These are phyloP conservation scores for Colletotrichum horii DNA, from an alignment of 2,329 filamentous ascomycete species.

Conservation along the genomic window DNA sequence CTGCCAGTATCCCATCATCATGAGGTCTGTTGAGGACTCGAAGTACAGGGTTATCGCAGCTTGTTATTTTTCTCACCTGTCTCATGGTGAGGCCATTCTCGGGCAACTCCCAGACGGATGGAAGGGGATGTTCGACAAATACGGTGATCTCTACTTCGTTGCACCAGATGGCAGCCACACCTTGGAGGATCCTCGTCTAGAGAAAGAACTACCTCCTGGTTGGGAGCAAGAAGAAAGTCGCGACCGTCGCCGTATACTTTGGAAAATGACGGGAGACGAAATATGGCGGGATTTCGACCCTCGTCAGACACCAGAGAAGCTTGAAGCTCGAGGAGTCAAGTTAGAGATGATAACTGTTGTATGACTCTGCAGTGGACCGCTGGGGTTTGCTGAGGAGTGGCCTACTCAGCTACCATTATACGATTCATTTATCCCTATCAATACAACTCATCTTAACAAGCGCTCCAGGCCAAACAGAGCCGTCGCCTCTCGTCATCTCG, in stretches of 20 bases:
- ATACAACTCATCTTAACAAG: neutral
- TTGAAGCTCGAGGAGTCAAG: neutral
- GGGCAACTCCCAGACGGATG: accelerated
- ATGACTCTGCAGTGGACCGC: neutral
- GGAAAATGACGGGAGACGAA: neutral
- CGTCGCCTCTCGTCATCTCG: neutral
- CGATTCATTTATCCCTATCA: accelerated
- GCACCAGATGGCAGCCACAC: neutral
- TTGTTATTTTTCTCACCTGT: neutral
- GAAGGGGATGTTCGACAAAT: neutral
- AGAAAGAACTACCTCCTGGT: accelerated
- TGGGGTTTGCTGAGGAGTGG: accelerated
- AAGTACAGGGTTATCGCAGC: accelerated
- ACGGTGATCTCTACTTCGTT: neutral
- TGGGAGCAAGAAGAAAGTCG: neutral
- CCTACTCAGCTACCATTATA: neutral
- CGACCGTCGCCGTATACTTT: neutral
- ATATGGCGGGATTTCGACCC: accelerated
- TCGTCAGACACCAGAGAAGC: neutral
- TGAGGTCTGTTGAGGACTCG: neutral
- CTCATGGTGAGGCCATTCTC: neutral
- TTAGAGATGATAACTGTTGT: neutral
- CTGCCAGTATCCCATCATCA: accelerated
- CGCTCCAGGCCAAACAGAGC: neutral
- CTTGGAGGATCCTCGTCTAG: neutral